phyloP scores from a whole-genome alignment of 2,329 filamentous ascomycete genomes.

The Colletotrichum echinochloae region DNA sequence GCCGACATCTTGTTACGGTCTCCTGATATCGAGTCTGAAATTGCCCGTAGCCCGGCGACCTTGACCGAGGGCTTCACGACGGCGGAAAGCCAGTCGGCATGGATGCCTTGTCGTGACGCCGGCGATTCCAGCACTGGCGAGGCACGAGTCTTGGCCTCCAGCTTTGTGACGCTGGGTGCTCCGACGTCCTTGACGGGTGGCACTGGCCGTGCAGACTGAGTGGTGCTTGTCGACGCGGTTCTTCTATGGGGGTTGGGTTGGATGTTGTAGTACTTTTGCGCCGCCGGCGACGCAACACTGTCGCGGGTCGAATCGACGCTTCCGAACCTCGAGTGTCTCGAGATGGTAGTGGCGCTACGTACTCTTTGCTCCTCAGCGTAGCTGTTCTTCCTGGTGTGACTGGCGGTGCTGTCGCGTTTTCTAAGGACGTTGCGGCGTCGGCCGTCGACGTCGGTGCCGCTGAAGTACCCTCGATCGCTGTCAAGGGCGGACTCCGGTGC shows the following conservation, averaged over 20 bases:
- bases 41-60: slow-evolving; percentile 78
- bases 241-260: slow-evolving; percentile 64
- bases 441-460: slow-evolving; percentile 84
- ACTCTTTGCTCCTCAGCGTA: slow-evolving; percentile 80
- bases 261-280: slow-evolving; percentile 77
- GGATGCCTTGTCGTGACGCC: slow-evolving; percentile 56
- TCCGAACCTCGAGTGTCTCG: slow-evolving; percentile 81
- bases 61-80: slow-evolving; percentile 63
- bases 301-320: slow-evolving; percentile 82
- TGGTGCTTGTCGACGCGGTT: slow-evolving; percentile 70
- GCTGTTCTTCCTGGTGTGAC: slow-evolving; percentile 78
- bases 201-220: slow-evolving; percentile 64
- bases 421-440: slow-evolving; percentile 83
- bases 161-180: slow-evolving; percentile 70
- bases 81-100: slow-evolving; percentile 68
- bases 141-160: slow-evolving; percentile 61
- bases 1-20: slow-evolving; percentile 64
- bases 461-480: slow-evolving; percentile 92
- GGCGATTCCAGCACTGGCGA: slow-evolving; percentile 58
- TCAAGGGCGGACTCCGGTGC: slow-evolving; percentile 67
- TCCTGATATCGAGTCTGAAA: slow-evolving; percentile 79
- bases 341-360: slow-evolving; percentile 73
- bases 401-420: slow-evolving; percentile 73
- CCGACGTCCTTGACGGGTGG: slow-evolving; percentile 66
- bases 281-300: slow-evolving; percentile 68